Percentiles rank a stretch among this genome's conserved stretches.
Conservation (phyloP, 371 early-diverging fungal species). For the Mucor circinelloides region DNA sequence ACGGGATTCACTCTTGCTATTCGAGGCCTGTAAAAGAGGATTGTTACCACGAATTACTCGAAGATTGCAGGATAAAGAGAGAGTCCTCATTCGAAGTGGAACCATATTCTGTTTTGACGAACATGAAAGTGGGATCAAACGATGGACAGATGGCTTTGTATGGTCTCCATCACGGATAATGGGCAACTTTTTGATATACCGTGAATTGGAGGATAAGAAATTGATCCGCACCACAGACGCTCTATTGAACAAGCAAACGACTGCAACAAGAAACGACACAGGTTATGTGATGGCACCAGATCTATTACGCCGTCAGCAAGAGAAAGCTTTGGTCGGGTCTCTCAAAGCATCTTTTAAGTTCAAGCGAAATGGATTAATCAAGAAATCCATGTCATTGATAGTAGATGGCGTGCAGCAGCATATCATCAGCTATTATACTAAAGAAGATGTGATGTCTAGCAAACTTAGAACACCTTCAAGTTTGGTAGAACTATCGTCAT, state of each 20-base stretch:
- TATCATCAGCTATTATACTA: constrained; percentile 78
- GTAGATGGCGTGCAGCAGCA: constrained; percentile 74
- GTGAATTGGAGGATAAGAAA: constrained; percentile 53
- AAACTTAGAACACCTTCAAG: constrained; percentile 51
- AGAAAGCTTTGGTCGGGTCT: constrained; percentile 52
- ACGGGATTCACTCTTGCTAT: constrained; percentile 65
- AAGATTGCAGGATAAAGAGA: constrained; percentile 64
- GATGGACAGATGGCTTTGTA: constrained; percentile 70
- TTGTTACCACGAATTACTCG: constrained; percentile 59
- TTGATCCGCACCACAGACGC: constrained; percentile 4
- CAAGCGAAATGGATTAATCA: constrained; percentile 78
- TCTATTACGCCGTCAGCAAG: constrained; percentile 22
- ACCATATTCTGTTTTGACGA: constrained; percentile 75
- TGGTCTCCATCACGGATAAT: constrained; percentile 70
- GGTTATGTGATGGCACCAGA: constrained; percentile 10
- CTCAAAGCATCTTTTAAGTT: constrained; percentile 58
- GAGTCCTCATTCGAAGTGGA: constrained; percentile 60
- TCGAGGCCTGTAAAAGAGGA: constrained; percentile 67
- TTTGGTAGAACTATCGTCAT: constrained; percentile 38
- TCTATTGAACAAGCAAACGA: not conserved
- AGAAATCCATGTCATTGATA: constrained; percentile 79
- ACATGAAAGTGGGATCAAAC: constrained; percentile 65
- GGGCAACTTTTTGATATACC: constrained; percentile 58
- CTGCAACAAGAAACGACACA: not conserved
- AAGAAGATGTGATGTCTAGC: constrained; percentile 64